Percentiles rank a stretch among this genome's conserved stretches.
Evolutionary conservation across 352 stramenopile genomes (phyloP).

Genomic region (Phytophthora agathidicida): DNA sequence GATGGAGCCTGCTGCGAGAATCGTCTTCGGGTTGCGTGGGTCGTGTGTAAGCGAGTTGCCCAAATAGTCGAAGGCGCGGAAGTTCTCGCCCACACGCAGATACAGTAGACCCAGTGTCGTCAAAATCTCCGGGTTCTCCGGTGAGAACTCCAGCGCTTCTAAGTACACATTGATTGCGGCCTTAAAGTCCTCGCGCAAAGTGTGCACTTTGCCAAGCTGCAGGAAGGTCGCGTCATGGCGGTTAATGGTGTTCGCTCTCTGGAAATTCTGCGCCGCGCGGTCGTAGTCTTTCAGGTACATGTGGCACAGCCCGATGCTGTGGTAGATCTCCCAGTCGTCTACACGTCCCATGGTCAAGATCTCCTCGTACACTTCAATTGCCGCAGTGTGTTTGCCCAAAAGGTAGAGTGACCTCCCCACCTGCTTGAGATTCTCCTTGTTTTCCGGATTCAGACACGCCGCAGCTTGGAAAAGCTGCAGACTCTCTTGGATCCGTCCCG

Average conservation of each 20-base stretch:
- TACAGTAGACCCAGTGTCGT: conserved; percentile 92
- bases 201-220: conserved; percentile 92
- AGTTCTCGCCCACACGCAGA: conserved; percentile 90
- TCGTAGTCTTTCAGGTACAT: conserved; percentile 94
- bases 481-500: conserved; percentile 90
- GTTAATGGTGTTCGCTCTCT: conserved; percentile 92
- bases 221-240: conserved; percentile 92
- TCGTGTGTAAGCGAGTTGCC: conserved; percentile 94
- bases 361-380: conserved; percentile 93
- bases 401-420: conserved; percentile 80
- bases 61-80: conserved; percentile 94
- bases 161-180: conserved; percentile 90
- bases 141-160: conserved; percentile 93
- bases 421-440: conserved; percentile 93
- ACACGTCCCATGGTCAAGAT: conserved; percentile 76
- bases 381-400: conserved; percentile 90
- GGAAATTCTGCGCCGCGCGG: conserved; percentile 86
- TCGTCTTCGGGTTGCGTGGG: conserved; percentile 90
- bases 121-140: conserved; percentile 92
- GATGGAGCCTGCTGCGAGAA: conserved; percentile 92
- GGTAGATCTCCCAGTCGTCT: conserved; percentile 94
- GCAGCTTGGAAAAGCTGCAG: conserved; percentile 93
- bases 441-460: conserved; percentile 91
- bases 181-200: conserved; percentile 84
- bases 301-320: conserved; percentile 92